Conservation (phyloP, 306 rosid genomes). For the Inga leiocalycina region DNA sequence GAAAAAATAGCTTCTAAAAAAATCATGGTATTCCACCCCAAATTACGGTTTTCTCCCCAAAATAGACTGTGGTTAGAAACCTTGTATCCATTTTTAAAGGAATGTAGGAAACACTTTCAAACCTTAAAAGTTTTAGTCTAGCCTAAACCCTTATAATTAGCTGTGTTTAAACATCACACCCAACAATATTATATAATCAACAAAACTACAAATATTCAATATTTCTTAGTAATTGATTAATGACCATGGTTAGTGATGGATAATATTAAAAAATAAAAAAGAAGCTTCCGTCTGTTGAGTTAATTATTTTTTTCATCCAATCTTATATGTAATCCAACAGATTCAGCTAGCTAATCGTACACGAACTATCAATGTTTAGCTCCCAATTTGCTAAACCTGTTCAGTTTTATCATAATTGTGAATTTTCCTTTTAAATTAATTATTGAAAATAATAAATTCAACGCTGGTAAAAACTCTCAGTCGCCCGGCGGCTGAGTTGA, state of each 20-base stretch:
- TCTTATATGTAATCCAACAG: not conserved
- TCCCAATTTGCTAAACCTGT: not conserved
- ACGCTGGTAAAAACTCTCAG: not conserved
- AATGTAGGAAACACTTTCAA: not conserved
- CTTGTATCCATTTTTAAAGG: not conserved
- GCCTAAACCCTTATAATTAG: not conserved
- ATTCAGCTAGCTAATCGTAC: not conserved
- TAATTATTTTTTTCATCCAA: not conserved
- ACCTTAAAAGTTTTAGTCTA: not conserved
- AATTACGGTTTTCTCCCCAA: too few species aligned
- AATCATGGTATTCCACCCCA: too few species aligned
- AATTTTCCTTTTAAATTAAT: not conserved
- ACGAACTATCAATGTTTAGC: not conserved
- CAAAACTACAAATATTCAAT: not conserved
- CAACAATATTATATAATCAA: not conserved
- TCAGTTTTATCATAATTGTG: not conserved
- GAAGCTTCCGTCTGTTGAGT: not conserved
- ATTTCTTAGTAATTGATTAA: not conserved
- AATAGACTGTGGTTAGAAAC: too few species aligned
- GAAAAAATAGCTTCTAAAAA: too few species aligned
- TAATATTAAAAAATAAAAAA: not conserved
- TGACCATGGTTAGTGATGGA: not conserved
- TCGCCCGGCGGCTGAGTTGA: too few species aligned
- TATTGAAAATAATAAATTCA: not conserved
- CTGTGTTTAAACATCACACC: not conserved